Evolutionary conservation across 2,329 filamentous ascomycete genomes (phyloP).

Genomic region (Fusarium burgessii): DNA sequence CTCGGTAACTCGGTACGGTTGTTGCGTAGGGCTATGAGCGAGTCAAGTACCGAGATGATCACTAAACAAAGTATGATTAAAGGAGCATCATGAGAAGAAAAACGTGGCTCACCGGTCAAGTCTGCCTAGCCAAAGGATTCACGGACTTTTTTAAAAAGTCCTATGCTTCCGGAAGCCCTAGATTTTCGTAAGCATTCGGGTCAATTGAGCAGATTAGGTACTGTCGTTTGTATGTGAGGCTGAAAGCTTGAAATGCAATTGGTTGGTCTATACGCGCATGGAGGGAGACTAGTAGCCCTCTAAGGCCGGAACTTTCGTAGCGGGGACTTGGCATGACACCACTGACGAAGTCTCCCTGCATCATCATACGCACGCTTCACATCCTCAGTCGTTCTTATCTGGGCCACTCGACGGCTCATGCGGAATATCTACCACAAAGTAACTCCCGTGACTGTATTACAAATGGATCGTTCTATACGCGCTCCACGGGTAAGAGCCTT

Average conservation of each 20-base stretch:
- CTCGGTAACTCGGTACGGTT: not conserved
- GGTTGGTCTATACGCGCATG: constrained; percentile 7
- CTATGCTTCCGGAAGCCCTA: no score
- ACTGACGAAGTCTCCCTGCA: not conserved
- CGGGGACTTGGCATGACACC: not conserved
- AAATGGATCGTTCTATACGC: constrained; percentile 6
- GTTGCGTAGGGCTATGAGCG: not conserved
- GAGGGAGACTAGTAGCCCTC: not conserved
- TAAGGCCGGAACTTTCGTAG: not conserved
- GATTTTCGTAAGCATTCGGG: not conserved
- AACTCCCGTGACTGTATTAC: not conserved
- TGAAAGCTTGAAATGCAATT: not conserved
- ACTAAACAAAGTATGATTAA: not conserved
- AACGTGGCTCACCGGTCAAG: not conserved
- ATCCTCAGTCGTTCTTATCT: not conserved
- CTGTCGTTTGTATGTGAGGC: not conserved
- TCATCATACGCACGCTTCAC: not conserved
- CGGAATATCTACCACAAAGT: not conserved
- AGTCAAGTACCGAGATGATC: not conserved
- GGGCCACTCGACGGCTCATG: not conserved
- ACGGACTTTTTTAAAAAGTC: no score
- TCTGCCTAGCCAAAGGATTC: not conserved
- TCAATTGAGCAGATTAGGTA: not conserved
- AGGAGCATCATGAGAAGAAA: not conserved
- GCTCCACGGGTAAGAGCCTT: constrained; percentile 2